These are phyloP conservation scores for Botrytis porri DNA, from an alignment of 2,329 filamentous ascomycete species.

Conservation along the genomic window DNA sequence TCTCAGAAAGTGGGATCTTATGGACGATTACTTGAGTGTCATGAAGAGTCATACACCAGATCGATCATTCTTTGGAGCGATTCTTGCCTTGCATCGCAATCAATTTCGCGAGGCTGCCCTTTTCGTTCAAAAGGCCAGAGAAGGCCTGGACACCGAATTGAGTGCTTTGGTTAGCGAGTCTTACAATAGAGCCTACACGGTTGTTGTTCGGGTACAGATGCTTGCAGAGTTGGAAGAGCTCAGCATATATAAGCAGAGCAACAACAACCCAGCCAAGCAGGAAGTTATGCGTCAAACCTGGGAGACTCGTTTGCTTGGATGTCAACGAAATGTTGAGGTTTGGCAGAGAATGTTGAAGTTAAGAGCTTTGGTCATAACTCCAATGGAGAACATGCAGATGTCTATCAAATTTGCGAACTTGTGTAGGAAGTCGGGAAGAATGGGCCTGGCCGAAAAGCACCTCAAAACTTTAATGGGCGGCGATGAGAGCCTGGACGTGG, in stretches of 20 bases:
- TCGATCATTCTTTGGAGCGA: slow-evolving; percentile 95
- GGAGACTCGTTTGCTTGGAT: slow-evolving; percentile 92
- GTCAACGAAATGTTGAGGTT: slow-evolving; percentile 94
- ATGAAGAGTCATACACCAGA: slow-evolving; percentile 95
- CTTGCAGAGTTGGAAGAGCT: slow-evolving; percentile 97
- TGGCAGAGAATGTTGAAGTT: slow-evolving; percentile 99
- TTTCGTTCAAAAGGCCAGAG: slow-evolving; percentile 87
- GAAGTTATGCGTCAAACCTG: slow-evolving; percentile 89
- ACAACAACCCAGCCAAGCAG: slow-evolving; percentile 76
- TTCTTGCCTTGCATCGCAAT: slow-evolving; percentile 90
- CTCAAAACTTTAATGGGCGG: slow-evolving; percentile 83
- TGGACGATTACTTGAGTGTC: slow-evolving; percentile 94
- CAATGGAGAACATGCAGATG: slow-evolving; percentile 95
- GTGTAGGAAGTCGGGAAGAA: slow-evolving; percentile 91
- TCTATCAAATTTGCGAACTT: slow-evolving; percentile 99
- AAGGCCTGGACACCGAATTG: slow-evolving; percentile 91
- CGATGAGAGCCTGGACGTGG: slow-evolving; percentile 58
- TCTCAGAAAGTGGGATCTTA: slow-evolving; percentile 92
- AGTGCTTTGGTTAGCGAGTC: slow-evolving; percentile 97
- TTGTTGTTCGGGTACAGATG: slow-evolving; percentile 99
- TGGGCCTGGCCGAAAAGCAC: slow-evolving; percentile 93
- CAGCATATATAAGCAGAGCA: slow-evolving; percentile 92
- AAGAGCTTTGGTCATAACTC: slow-evolving; percentile 84
- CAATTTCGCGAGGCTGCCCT: slow-evolving; percentile 88
- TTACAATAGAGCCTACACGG: slow-evolving; percentile 94